phyloP scores from a whole-genome alignment of 2,329 filamentous ascomycete species.

The Diplodia mutila region DNA sequence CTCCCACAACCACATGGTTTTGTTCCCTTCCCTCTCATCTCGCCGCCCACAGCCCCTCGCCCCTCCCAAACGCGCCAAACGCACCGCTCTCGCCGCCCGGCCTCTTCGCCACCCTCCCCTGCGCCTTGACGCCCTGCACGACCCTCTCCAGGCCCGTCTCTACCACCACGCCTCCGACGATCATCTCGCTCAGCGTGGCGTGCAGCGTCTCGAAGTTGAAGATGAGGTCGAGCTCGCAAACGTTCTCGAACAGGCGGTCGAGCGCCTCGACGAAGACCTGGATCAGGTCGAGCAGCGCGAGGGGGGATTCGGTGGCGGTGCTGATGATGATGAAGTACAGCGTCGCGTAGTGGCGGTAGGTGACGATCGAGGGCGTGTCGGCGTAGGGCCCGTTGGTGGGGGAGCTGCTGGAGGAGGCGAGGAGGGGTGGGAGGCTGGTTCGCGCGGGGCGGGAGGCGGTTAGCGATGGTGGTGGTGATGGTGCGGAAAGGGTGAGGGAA shows the following conservation, averaged over 20 bases:
- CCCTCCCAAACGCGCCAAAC: slow-evolving; percentile 29
- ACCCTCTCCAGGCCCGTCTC: slow-evolving; percentile 90
- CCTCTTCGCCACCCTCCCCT: slow-evolving; percentile 77
- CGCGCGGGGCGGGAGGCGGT: slow-evolving; percentile 52
- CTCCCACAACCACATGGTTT: not conserved
- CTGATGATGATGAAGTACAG: slow-evolving; percentile 99
- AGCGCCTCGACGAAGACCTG: slow-evolving; percentile 97
- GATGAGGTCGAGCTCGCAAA: slow-evolving; percentile 96
- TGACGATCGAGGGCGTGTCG: slow-evolving; percentile 92
- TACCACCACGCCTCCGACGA: slow-evolving; percentile 91
- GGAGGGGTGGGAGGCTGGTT: slow-evolving; percentile 67
- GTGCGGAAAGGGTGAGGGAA: slow-evolving; percentile 20
- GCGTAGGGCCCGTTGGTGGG: slow-evolving; percentile 65
- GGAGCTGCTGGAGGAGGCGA: slow-evolving; percentile 50
- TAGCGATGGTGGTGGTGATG: not conserved
- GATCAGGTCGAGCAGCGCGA: slow-evolving; percentile 93
- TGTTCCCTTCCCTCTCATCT: slow-evolving; percentile 3
- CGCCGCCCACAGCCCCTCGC: slow-evolving; percentile 27
- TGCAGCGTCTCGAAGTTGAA: slow-evolving; percentile 99
- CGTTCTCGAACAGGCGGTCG: slow-evolving; percentile 95
- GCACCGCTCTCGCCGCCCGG: slow-evolving; percentile 49
- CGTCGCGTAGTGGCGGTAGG: slow-evolving; percentile 97
- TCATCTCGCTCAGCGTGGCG: slow-evolving; percentile 88
- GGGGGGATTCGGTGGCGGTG: slow-evolving; percentile 91
- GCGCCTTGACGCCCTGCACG: slow-evolving; percentile 76